A percentile compares a stretch with the other conserved stretches of the same genome.
These are phyloP conservation scores for Malus hybrid DNA, from an alignment of 331 rosid genomes.

Conservation along the genomic window DNA sequence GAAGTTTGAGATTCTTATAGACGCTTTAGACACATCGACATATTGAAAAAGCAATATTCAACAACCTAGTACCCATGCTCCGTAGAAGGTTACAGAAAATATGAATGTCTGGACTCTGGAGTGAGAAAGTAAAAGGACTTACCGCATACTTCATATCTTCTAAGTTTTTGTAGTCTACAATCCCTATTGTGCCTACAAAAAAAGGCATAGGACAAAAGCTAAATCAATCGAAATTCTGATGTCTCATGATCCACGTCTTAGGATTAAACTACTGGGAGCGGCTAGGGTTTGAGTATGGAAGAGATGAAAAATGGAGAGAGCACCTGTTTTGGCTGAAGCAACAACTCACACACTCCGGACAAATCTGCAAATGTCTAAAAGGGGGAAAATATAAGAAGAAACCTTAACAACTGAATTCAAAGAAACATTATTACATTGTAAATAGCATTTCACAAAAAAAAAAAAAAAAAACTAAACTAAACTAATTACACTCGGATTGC, in stretches of 20 bases:
- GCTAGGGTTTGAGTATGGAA: too few species aligned
- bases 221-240: not conserved
- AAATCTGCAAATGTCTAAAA: too few species aligned
- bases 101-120: not conserved
- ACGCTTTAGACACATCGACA: not conserved
- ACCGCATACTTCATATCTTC: conserved; percentile 99
- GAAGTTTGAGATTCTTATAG: not conserved
- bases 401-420: too few species aligned
- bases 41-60: not conserved
- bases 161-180: conserved; percentile 85
- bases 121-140: conserved; percentile 30
- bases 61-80: not conserved
- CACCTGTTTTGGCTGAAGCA: too few species aligned
- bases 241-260: not conserved
- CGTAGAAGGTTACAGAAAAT: not conserved
- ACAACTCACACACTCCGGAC: too few species aligned
- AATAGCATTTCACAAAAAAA: too few species aligned
- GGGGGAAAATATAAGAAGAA: too few species aligned
- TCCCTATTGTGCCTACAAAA: conserved; percentile 80
- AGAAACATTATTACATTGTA: too few species aligned
- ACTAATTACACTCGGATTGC: too few species aligned
- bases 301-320: too few species aligned
- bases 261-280: not conserved
- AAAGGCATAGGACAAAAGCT: conserved; percentile 2
- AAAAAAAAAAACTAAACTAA: too few species aligned